phyloP scores from a whole-genome alignment of 1,139 yeast genomes.

The Nakaseomyces sp. region DNA sequence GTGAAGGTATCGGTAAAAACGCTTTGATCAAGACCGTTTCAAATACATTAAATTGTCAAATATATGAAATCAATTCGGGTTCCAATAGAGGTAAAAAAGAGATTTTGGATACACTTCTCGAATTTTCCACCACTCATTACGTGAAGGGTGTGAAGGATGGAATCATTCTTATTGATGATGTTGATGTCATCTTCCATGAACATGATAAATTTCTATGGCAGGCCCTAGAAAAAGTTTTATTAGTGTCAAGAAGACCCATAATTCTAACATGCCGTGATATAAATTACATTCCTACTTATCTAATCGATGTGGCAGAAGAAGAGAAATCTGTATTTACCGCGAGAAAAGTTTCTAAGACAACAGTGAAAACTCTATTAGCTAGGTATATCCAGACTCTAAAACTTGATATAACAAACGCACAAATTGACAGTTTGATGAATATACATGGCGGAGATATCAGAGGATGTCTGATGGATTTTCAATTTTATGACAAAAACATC shows the following conservation, averaged over 20 bases:
- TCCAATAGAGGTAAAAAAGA: slow-evolving; percentile 66
- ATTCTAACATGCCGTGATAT: slow-evolving; percentile 63
- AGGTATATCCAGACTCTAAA: slow-evolving; percentile 36
- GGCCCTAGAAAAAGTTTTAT: slow-evolving; percentile 54
- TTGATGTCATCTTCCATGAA: slow-evolving; percentile 70
- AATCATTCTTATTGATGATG: slow-evolving; percentile 74
- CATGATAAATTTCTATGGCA: slow-evolving; percentile 74
- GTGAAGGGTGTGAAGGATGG: slow-evolving; percentile 56
- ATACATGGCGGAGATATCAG: slow-evolving; percentile 44
- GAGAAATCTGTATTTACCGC: slow-evolving; percentile 37
- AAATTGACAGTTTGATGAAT: slow-evolving; percentile 34
- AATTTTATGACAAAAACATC: slow-evolving; percentile 35
- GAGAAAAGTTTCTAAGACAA: slow-evolving; percentile 21
- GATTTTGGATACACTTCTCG: slow-evolving; percentile 55
- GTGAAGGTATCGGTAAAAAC: slow-evolving; percentile 76
- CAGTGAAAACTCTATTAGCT: slow-evolving; percentile 30
- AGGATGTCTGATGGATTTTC: slow-evolving; percentile 45
- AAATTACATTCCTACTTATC: slow-evolving; percentile 44
- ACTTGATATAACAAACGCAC: slow-evolving; percentile 32
- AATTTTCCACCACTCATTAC: slow-evolving; percentile 75
- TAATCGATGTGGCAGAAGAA: slow-evolving; percentile 40
- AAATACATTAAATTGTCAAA: slow-evolving; percentile 56
- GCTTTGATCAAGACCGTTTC: slow-evolving; percentile 64
- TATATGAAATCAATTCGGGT: slow-evolving; percentile 75
- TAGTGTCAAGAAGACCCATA: slow-evolving; percentile 68